phyloP scores from a whole-genome alignment of 1,284 basidiomycete species.

The Xerocomus tenax region DNA sequence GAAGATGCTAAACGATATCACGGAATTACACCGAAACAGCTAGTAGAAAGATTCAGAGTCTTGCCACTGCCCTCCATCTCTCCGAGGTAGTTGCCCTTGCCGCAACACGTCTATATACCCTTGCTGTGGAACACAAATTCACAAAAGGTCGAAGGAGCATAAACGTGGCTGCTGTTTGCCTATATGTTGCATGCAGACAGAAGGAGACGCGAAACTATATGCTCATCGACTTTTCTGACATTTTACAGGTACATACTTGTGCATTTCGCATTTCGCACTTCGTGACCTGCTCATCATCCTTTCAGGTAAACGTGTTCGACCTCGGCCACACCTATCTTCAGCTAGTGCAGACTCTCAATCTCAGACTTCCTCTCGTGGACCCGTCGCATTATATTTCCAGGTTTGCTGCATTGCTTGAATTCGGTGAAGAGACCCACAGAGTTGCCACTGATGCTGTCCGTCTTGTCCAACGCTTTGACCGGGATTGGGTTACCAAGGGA shows the following conservation, averaged over 20 bases:
- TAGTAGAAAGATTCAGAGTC: conserved; percentile 71
- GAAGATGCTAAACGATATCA: background rate
- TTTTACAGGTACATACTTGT: conserved; percentile 59
- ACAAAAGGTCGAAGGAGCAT: conserved; percentile 87
- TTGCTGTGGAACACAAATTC: conserved; percentile 91
- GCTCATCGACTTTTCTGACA: conserved; percentile 96
- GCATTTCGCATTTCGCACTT: background rate
- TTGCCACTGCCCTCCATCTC: conserved; percentile 71
- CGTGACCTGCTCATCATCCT: conserved; percentile 1
- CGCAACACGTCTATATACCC: conserved; percentile 83
- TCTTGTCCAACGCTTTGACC: conserved; percentile 88
- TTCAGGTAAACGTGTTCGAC: conserved; percentile 93
- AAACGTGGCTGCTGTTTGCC: conserved; percentile 91
- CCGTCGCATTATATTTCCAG: conserved; percentile 96
- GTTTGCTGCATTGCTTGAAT: conserved; percentile 93
- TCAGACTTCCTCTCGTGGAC: conserved; percentile 87
- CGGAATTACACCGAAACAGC: conserved; percentile 40
- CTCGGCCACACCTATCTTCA: conserved; percentile 95
- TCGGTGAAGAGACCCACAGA: conserved; percentile 86
- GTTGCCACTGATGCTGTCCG: conserved; percentile 92
- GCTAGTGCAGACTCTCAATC: conserved; percentile 81
- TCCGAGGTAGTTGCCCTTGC: conserved; percentile 74
- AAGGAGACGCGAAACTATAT: conserved; percentile 88
- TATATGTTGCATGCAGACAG: conserved; percentile 90
- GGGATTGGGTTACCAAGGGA: conserved; percentile 96